These are phyloP conservation scores for Fusarium sp. DNA, from an alignment of 2,329 filamentous ascomycete genomes.

Conservation along the genomic window DNA sequence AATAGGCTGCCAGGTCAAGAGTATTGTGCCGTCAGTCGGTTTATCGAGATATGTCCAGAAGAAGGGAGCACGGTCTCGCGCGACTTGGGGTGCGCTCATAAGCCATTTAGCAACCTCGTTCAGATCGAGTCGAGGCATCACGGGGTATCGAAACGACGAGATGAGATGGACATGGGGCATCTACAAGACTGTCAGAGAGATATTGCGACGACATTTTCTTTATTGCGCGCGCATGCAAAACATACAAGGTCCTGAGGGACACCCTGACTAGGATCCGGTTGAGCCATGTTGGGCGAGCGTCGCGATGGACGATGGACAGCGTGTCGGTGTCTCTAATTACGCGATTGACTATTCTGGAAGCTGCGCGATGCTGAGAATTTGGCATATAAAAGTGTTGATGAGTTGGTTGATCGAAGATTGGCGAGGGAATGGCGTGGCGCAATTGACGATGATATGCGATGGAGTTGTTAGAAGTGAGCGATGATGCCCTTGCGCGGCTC, in stretches of 20 bases:
- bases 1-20: slow-evolving; percentile 90
- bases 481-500: slow-evolving; percentile 49
- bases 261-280: slow-evolving; percentile 60
- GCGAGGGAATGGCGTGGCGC: slow-evolving; percentile 45
- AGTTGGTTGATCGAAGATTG: slow-evolving; percentile 16
- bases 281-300: slow-evolving; percentile 56
- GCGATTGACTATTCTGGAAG: slow-evolving; percentile 37
- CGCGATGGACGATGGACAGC: slow-evolving; percentile 36
- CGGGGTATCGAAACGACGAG: slow-evolving; percentile 85
- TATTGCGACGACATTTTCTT: slow-evolving; percentile 3
- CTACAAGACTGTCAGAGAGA: slow-evolving; percentile 61
- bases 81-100: slow-evolving; percentile 85
- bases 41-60: slow-evolving; percentile 93
- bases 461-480: slow-evolving; percentile 44
- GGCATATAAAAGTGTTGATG: slow-evolving; percentile 6
- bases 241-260: slow-evolving; percentile 62
- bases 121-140: slow-evolving; percentile 78
- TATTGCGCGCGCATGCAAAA: slow-evolving; percentile 17
- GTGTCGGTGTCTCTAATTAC: slow-evolving; percentile 32
- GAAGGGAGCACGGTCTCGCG: slow-evolving; percentile 87
- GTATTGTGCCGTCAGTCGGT: slow-evolving; percentile 84
- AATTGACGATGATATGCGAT: slow-evolving; percentile 39
- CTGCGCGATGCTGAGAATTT: slow-evolving; percentile 6
- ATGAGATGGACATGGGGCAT: slow-evolving; percentile 92
- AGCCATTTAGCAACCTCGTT: slow-evolving; percentile 88